phyloP scores from a whole-genome alignment of 1,284 basidiomycete genomes.

The Austroboletus niveus region DNA sequence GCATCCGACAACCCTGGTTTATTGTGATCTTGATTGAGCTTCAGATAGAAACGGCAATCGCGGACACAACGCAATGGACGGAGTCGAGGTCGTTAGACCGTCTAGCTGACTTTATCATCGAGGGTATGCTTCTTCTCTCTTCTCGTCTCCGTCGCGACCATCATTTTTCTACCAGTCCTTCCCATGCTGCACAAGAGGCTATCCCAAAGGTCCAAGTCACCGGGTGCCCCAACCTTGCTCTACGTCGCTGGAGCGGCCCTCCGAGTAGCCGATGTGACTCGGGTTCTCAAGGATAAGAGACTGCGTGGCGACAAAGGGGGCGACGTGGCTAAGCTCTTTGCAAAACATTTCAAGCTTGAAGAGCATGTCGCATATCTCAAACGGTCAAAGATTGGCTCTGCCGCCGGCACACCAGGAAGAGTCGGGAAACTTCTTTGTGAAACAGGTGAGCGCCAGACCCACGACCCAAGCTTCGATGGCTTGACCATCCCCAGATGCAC shows the following conservation, averaged over 20 bases:
- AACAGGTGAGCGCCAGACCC: constrained; percentile 49
- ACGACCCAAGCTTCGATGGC: constrained; percentile 4
- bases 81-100: constrained; percentile 66
- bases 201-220: constrained; percentile 66
- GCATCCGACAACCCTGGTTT: background rate
- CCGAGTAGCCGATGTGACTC: constrained; percentile 73
- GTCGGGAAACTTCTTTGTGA: constrained; percentile 78
- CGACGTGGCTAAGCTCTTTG: constrained; percentile 83
- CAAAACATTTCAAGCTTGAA: constrained; percentile 81
- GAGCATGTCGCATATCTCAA: constrained; percentile 76
- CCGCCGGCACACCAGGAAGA: constrained; percentile 80
- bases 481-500: constrained; percentile 50
- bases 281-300: constrained; percentile 64
- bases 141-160: background rate
- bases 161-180: constrained; percentile 44
- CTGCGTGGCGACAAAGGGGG: constrained; percentile 75
- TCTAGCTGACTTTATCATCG: constrained; percentile 68
- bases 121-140: constrained; percentile 44
- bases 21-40: constrained; percentile 44
- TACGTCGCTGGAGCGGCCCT: constrained; percentile 77
- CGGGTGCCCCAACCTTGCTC: constrained; percentile 75
- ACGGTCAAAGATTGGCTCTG: constrained; percentile 72
- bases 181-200: constrained; percentile 69
- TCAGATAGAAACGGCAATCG: constrained; percentile 65
- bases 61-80: constrained; percentile 71